Evolutionary conservation across 192 early-diverging fungal species (phyloP).

Genomic region (Phlyctochytrium planicorne): DNA sequence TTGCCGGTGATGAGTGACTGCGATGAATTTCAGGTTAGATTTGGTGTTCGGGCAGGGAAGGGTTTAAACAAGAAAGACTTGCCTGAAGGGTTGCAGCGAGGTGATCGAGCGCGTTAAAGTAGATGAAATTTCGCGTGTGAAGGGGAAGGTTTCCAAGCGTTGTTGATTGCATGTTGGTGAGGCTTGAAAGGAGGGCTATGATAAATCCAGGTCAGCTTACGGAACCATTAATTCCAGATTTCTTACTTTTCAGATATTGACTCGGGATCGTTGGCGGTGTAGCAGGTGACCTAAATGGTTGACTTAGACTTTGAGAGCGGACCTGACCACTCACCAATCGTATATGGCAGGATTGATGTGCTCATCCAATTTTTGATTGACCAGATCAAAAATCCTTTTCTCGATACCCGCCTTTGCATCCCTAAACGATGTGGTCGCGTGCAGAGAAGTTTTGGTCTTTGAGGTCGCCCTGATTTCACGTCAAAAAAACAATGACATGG

Average conservation of each 20-base stretch:
- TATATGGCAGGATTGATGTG: conserved; percentile 82
- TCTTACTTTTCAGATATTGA: conserved; percentile 66
- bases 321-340: conserved; percentile 61
- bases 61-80: too few relatives aligned
- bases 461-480: conserved; percentile 48
- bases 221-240: too few relatives aligned
- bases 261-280: conserved; percentile 57
- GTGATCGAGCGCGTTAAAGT: conserved; percentile 77
- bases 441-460: too few relatives aligned
- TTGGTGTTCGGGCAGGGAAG: too few relatives aligned
- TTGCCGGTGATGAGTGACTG: conserved; percentile 61
- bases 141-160: conserved; percentile 66
- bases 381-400: conserved; percentile 75
- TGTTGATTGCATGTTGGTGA: conserved; percentile 66
- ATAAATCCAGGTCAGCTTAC: too few relatives aligned
- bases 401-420: conserved; percentile 72
- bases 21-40: too few relatives aligned
- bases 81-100: too few relatives aligned
- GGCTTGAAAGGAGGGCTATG: too few relatives aligned
- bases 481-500: neutral
- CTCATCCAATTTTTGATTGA: conserved; percentile 78
- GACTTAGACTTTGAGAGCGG: neutral
- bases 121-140: conserved; percentile 62
- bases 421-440: conserved; percentile 64
- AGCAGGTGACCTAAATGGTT: conserved; percentile 53